phyloP scores from a whole-genome alignment of 2,329 filamentous ascomycete species.

The Tolypocladium ophioglossoides region DNA sequence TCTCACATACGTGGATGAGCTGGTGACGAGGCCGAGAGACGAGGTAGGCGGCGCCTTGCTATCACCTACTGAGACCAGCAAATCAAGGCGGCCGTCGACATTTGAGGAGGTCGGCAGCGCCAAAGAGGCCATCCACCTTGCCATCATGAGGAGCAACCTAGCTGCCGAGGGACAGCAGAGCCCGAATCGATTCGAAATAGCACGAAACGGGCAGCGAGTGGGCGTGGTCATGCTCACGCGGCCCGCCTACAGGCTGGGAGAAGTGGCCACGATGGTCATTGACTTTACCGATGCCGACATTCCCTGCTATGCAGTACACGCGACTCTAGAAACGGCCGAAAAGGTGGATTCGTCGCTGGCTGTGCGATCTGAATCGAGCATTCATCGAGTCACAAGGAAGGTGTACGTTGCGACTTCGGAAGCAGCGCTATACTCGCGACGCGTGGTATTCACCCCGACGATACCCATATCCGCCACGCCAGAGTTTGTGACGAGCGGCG shows the following conservation, averaged over 20 bases:
- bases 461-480: conserved; percentile 80
- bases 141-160: conserved; percentile 74
- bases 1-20: conserved; percentile 64
- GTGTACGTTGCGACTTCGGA: conserved; percentile 71
- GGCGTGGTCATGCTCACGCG: conserved; percentile 83
- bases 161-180: conserved; percentile 60
- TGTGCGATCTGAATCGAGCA: conserved; percentile 73
- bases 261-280: conserved; percentile 72
- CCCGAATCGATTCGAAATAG: conserved; percentile 91
- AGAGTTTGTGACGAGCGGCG: conserved; percentile 82
- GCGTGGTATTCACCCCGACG: conserved; percentile 70
- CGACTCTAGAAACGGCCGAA: conserved; percentile 79
- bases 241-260: conserved; percentile 80
- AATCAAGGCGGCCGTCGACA: conserved; percentile 43
- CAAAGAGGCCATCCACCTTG: conserved; percentile 82
- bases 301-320: conserved; percentile 75
- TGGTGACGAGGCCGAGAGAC: conserved; percentile 50
- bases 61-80: conserved; percentile 55
- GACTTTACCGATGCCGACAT: conserved; percentile 73
- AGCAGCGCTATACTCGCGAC: conserved; percentile 69
- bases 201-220: conserved; percentile 82
- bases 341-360: conserved; percentile 71
- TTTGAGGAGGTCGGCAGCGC: conserved; percentile 50
- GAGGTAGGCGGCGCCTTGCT: conserved; percentile 50
- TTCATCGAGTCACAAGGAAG: conserved; percentile 77